Evolutionary conservation across 345 rosid species (phyloP), one percentile per base, ranked within the genome.

Genomic region (Heritiera littoralis): DNA sequence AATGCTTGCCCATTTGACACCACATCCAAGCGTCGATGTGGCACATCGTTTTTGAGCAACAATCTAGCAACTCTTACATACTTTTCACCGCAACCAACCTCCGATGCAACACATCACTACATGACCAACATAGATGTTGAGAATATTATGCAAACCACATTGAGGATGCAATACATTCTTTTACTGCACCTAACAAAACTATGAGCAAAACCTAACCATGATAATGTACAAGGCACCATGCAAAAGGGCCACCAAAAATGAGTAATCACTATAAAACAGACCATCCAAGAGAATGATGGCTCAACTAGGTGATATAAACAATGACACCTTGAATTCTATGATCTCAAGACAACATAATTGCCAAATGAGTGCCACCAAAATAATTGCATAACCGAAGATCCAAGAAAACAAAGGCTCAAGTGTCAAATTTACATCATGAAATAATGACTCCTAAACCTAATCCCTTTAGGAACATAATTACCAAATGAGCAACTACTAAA

Each of bases 401-500:
- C 43, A 67, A 41, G 72, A 67, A n/a, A 15, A 9, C 41, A 14
- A 45, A 1, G 30, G 30, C 35, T 74, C 5, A 13, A 30, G 51
- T 74, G 4, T 54, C 10, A 74, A 15, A 76, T 46, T 28, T 32
- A 35, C 9, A 68, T 6, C 55, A 68, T 46, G 10, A 5, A 48
- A 30, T 15, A 15, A 13, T 32, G 30, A 30, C 72, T 49, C 72
- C 63, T 65, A 66, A 63, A 35, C 35, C 63, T 51, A 59, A 40
- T 49, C 5, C 55, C 54, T 7, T 17, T 67, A 45, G 55, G 54
- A 38, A 41, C 30, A 12, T 4, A 20, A 74, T 59, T 18, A 59
- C 32, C 56, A 43, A 43, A 59, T 23, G n/a, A 28, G 69, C 58
- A 69, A 69, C 70, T 56, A 49, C 75, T 52, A 38, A 52, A 9